phyloP scores from a whole-genome alignment of 352 stramenopile species.

The Pythium phragmitis region DNA sequence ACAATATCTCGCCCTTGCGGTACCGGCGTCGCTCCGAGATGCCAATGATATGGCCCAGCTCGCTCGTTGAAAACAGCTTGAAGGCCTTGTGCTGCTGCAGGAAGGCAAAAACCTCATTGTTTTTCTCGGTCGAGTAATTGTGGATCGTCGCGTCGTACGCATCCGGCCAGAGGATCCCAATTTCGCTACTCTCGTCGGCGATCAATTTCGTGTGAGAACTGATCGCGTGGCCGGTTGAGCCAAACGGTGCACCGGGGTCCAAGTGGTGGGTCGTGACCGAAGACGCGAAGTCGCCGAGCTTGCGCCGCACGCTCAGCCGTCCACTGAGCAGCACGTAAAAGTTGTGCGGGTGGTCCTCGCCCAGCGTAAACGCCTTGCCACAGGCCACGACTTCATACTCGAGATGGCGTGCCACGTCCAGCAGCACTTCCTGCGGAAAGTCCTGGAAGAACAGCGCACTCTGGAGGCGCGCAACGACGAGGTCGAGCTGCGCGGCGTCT shows the following conservation, averaged over 20 bases:
- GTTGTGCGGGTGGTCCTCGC: slow-evolving; percentile 56
- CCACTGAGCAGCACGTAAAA: slow-evolving; percentile 69
- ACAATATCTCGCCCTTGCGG: slow-evolving; percentile 60
- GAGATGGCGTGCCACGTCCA: slow-evolving; percentile 41
- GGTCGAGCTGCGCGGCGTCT: slow-evolving; percentile 38
- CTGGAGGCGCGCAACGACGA: slow-evolving; percentile 52
- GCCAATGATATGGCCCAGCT: slow-evolving; percentile 68
- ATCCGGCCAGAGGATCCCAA: slow-evolving; percentile 64
- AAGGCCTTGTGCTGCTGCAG: slow-evolving; percentile 69
- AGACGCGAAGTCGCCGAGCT: slow-evolving; percentile 58
- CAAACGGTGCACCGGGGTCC: slow-evolving; percentile 52
- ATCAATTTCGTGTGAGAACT: slow-evolving; percentile 50
- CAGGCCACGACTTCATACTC: slow-evolving; percentile 72
- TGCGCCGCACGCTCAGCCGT: slow-evolving; percentile 53
- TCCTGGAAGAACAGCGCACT: slow-evolving; percentile 68
- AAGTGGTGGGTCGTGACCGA: slow-evolving; percentile 70
- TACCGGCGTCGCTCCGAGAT: slow-evolving; percentile 71
- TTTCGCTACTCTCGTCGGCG: slow-evolving; percentile 62
- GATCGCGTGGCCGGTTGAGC: slow-evolving; percentile 52
- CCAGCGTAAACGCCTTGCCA: slow-evolving; percentile 55
- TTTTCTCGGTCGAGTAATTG: slow-evolving; percentile 53
- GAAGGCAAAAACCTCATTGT: slow-evolving; percentile 67
- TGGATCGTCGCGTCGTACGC: slow-evolving; percentile 56
- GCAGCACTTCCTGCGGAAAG: slow-evolving; percentile 46
- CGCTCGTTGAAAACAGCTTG: slow-evolving; percentile 52